Evolutionary conservation across 169 alveolate species (phyloP).

Genomic region (Plasmodium vivax): DNA sequence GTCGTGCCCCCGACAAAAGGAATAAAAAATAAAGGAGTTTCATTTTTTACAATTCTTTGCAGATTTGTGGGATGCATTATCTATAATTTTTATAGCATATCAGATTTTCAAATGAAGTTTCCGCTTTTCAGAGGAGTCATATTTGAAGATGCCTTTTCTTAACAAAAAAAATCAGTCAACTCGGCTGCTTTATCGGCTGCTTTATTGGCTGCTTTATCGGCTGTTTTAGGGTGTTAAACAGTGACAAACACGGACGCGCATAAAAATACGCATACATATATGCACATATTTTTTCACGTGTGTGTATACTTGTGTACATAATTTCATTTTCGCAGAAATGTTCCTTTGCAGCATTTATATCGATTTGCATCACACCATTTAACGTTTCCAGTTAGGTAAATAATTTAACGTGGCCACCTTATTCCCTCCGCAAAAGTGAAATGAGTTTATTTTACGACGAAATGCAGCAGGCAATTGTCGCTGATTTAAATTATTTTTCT

Average conservation of each 20-base stretch:
- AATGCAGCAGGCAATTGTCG: not conserved
- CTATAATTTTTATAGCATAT: not conserved
- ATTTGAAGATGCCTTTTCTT: conserved; percentile 2
- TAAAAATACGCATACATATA: not conserved
- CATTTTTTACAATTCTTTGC: not conserved
- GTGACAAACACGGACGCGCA: not conserved
- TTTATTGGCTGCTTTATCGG: not conserved
- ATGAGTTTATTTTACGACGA: not conserved
- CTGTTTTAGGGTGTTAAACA: not conserved
- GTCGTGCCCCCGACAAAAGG: not conserved
- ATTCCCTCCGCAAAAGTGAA: not conserved
- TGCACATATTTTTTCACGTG: not conserved
- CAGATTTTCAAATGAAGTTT: not conserved
- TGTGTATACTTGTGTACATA: not conserved
- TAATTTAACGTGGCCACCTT: not conserved
- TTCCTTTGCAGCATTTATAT: not conserved
- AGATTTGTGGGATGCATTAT: not conserved
- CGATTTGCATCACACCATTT: not conserved
- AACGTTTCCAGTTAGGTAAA: conserved; percentile 6
- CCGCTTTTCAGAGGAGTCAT: not conserved
- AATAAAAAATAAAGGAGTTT: not conserved
- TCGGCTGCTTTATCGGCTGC: not conserved
- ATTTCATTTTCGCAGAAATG: not conserved
- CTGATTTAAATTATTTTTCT: conserved; percentile 1
- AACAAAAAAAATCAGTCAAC: not conserved